phyloP scores from a whole-genome alignment of 2,329 filamentous ascomycete genomes.

The Pseudogymnoascus sp. region DNA sequence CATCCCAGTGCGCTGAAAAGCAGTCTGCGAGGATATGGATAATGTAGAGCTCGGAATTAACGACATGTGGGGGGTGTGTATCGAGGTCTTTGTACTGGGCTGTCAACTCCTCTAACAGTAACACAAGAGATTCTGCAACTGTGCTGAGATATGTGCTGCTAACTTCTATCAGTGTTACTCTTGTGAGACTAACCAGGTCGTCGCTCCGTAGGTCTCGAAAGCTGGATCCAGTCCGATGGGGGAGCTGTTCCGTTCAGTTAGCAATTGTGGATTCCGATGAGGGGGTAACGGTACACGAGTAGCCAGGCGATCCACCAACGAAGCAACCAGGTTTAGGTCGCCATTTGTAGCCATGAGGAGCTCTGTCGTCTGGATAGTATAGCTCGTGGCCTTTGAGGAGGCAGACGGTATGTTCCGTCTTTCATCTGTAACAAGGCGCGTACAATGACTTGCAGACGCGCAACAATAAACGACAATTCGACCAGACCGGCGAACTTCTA shows the following conservation, averaged over 20 bases:
- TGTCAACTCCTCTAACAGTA: constrained; percentile 49
- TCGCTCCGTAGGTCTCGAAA: constrained; percentile 50
- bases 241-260: constrained; percentile 37
- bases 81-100: constrained; percentile 43
- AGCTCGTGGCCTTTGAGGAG: constrained; percentile 4
- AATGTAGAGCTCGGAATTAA: constrained; percentile 57
- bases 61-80: constrained; percentile 48
- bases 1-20: constrained; percentile 51
- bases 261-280: constrained; percentile 8
- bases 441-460: neutral
- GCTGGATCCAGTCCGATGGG: constrained; percentile 52
- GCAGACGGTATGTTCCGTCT: constrained; percentile 4
- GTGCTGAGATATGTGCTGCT: constrained; percentile 44
- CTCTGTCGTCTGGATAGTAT: neutral
- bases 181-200: constrained; percentile 51
- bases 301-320: constrained; percentile 53
- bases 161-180: constrained; percentile 51
- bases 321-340: constrained; percentile 50
- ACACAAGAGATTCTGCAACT: constrained; percentile 49
- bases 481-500: neutral
- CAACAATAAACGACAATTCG: neutral
- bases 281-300: constrained; percentile 41
- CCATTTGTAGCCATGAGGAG: constrained; percentile 41
- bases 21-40: constrained; percentile 56
- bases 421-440: constrained; percentile 4